Conservation (phyloP, 163 green algal species). For the Chloromonas sp. region DNA sequence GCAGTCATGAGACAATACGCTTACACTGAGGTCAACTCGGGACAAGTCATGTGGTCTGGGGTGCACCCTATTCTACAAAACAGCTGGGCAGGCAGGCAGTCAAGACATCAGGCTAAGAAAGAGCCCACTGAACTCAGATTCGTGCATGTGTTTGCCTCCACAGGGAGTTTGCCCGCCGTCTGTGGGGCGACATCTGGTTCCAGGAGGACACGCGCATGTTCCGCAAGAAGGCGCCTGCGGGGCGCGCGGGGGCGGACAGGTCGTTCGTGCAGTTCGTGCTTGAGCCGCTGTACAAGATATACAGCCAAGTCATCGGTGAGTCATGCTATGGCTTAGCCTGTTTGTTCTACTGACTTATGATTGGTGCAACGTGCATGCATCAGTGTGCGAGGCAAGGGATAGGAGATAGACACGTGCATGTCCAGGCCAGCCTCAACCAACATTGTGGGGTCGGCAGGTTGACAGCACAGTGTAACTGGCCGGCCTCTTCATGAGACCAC, state of each 20-base stretch:
- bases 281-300: slow-evolving; percentile 98
- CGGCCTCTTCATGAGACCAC: no score
- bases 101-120: no score
- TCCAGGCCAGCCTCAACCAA: neutral
- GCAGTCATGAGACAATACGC: no score
- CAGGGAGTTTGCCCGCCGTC: slow-evolving; percentile 70
- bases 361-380: neutral
- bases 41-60: no score
- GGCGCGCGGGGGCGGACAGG: slow-evolving; percentile 44
- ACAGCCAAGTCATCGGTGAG: slow-evolving; percentile 45
- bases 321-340: neutral
- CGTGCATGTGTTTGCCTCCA: no score
- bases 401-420: slow-evolving; percentile 27
- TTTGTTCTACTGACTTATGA: neutral
- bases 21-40: no score
- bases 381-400: neutral
- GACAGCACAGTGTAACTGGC: no score
- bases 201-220: slow-evolving; percentile 65
- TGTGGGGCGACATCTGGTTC: slow-evolving; percentile 97
- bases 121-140: no score
- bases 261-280: slow-evolving; percentile 95
- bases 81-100: no score
- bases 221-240: slow-evolving; percentile 39
- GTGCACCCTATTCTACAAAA: no score
- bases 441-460: no score